A percentile compares a stretch with the other conserved stretches of the same genome.
Evolutionary conservation across 2,329 filamentous ascomycete genomes (phyloP).

Genomic region (Aulographum hederae): DNA sequence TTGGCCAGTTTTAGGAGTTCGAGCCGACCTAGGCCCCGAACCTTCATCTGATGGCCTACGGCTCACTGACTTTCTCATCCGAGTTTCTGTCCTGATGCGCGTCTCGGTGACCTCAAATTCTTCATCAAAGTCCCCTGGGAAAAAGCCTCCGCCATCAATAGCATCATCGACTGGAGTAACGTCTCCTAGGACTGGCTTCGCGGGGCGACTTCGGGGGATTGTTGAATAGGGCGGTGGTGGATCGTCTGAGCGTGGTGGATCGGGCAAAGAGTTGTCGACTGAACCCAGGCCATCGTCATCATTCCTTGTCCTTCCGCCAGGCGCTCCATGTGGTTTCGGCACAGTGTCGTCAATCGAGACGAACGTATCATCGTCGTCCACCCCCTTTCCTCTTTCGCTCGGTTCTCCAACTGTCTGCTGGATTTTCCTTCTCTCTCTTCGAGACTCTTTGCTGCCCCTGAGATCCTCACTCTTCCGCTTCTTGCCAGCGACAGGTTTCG

Average conservation of each 20-base stretch:
- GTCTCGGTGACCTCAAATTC: background rate
- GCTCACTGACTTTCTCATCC: slow-evolving; percentile 2
- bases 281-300: slow-evolving; percentile 2
- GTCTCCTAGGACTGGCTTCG: background rate
- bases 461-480: too few species aligned
- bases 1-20: too few species aligned
- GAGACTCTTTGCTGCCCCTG: too few species aligned
- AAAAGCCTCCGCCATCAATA: background rate
- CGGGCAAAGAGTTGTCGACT: background rate
- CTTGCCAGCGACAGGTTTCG: too few species aligned
- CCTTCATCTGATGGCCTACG: slow-evolving; percentile 3
- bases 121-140: background rate
- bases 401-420: background rate
- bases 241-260: slow-evolving; percentile 1
- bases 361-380: slow-evolving; percentile 1
- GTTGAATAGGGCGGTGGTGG: slow-evolving; percentile 4
- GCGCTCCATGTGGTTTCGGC: background rate
- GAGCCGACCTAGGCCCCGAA: too few species aligned
- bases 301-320: slow-evolving; percentile 2
- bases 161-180: background rate
- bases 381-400: background rate
- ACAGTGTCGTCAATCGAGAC: slow-evolving; percentile 2
- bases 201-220: too few species aligned
- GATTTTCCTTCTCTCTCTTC: too few species aligned
- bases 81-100: background rate